Evolutionary conservation across 306 rosid species (phyloP).

Genomic region (Betula pendula): DNA sequence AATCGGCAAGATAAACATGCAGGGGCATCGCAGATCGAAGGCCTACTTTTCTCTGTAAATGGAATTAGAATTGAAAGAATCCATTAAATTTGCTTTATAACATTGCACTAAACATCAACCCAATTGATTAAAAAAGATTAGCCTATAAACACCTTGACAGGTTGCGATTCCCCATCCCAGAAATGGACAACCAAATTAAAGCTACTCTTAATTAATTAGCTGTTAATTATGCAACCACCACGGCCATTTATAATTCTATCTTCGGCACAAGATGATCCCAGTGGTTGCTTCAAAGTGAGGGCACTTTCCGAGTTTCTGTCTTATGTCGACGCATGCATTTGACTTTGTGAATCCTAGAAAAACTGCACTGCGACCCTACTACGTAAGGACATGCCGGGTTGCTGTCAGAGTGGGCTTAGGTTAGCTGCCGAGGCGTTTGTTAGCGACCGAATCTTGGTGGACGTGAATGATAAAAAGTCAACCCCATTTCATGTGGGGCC

Average conservation of each 20-base stretch:
- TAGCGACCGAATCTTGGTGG: slow-evolving; percentile 40
- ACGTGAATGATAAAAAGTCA: slow-evolving; percentile 35
- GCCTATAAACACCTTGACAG: not conserved
- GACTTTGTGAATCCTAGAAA: slow-evolving; percentile 50
- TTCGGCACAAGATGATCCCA: slow-evolving; percentile 10
- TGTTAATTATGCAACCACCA: slow-evolving; percentile 17
- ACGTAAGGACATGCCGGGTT: slow-evolving; percentile 38
- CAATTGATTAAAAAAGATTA: not conserved
- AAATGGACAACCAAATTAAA: slow-evolving; percentile 32
- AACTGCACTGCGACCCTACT: slow-evolving; percentile 11
- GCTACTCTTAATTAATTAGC: slow-evolving; percentile 20
- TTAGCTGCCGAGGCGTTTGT: slow-evolving; percentile 45
- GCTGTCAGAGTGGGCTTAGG: slow-evolving; percentile 49
- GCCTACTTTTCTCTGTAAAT: not conserved
- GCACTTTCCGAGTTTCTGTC: slow-evolving; percentile 40
- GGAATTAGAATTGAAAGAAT: not conserved
- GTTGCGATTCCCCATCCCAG: slow-evolving; percentile 15
- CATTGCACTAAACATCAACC: not conserved
- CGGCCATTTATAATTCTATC: slow-evolving; percentile 23
- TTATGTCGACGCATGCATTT: slow-evolving; percentile 54
- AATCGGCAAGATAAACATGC: too few species aligned
- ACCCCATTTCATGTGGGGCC: slow-evolving; percentile 18
- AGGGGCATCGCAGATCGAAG: too few species aligned
- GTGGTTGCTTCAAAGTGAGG: slow-evolving; percentile 62
- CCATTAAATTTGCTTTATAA: not conserved